Base-by-base conservation (phyloP, 139 green algal species). In the Zygnema circumcarinatum region DNA sequence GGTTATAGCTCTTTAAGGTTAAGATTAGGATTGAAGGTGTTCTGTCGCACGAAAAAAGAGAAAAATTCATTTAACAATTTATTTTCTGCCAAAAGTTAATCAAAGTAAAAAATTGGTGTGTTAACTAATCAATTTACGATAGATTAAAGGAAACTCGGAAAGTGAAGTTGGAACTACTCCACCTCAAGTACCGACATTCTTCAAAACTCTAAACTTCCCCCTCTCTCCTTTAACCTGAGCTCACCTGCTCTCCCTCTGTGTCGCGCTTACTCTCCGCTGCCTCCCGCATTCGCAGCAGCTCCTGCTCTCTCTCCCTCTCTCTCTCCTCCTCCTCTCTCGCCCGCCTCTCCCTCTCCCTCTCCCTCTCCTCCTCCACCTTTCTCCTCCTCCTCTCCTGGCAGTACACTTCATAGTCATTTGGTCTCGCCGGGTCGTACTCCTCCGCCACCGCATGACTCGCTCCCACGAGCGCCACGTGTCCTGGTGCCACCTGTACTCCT, bases 391-490 rank as follows among this genome's bases (percentile, higher is more conserved):
- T 80, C 87, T 91, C 38, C 38, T 41, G 81, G 31, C 68, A 88
- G 39, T 96, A 91, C 40, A 93, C 93, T 32, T 98, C 95, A 74
- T 98, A 98, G 80, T 98, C 95, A 76, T 98, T 98, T 7, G 96
- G 96, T 21, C 90, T 90, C 22, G 93, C 92, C 0, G 96, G 96
- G 84, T 98, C 95, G 79, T 98, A 98, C 88, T 98, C 96, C 29
- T 93, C 85, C 2, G 42, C 32, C 16, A 93, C 69, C 2, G 82
- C 78, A 20, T 62, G 67, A 47, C 16, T 42, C 25, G 79, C 83
- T n/a, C 31, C 83, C 81, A 89, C 83, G 25, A 89, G 80, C 31
- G 83, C 81, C 3, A 69, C 68, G 38, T 36, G 35, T 3, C 68
- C 68, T 47, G 35, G 16, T 76, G 68, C 35, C 20, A 36, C 35